Evolutionary conservation across 352 stramenopile genomes (phyloP).

Genomic region (Stramenopiles sp.): DNA sequence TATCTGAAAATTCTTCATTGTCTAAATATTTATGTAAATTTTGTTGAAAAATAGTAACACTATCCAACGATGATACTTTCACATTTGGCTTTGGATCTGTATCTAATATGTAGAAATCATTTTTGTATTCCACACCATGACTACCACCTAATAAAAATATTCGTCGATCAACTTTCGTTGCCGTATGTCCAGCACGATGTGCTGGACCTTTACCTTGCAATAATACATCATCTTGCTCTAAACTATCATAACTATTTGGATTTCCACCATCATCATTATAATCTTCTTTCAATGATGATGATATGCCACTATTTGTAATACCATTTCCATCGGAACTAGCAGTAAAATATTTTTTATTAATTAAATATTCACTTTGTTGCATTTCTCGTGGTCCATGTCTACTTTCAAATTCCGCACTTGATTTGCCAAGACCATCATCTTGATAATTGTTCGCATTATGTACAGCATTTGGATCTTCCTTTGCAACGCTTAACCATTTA

Average conservation of each 20-base stretch:
- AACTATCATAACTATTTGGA: constrained; percentile 10
- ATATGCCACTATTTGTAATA: constrained; percentile 22
- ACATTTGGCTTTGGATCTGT: constrained; percentile 65
- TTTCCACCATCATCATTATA: neutral
- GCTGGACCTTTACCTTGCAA: constrained; percentile 57
- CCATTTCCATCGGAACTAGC: constrained; percentile 36
- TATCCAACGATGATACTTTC: constrained; percentile 47
- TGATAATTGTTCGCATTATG: constrained; percentile 21
- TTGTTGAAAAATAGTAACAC: constrained; percentile 36
- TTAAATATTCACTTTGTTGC: constrained; percentile 1
- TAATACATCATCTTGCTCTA: constrained; percentile 54
- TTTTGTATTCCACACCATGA: constrained; percentile 69
- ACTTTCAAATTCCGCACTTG: neutral
- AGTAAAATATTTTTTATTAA: constrained; percentile 1
- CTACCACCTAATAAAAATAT: constrained; percentile 81
- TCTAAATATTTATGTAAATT: constrained; percentile 68
- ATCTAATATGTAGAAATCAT: constrained; percentile 79
- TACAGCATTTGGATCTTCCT: constrained; percentile 26
- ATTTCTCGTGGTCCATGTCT: neutral
- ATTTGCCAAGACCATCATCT: constrained; percentile 11
- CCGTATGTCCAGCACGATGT: constrained; percentile 71
- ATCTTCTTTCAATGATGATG: neutral
- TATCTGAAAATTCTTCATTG: constrained; percentile 73
- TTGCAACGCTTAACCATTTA: constrained; percentile 31
- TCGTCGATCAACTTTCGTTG: constrained; percentile 66